Conservation (phyloP, 2,329 filamentous ascomycete genomes). For the Sarocladium oryzae region DNA sequence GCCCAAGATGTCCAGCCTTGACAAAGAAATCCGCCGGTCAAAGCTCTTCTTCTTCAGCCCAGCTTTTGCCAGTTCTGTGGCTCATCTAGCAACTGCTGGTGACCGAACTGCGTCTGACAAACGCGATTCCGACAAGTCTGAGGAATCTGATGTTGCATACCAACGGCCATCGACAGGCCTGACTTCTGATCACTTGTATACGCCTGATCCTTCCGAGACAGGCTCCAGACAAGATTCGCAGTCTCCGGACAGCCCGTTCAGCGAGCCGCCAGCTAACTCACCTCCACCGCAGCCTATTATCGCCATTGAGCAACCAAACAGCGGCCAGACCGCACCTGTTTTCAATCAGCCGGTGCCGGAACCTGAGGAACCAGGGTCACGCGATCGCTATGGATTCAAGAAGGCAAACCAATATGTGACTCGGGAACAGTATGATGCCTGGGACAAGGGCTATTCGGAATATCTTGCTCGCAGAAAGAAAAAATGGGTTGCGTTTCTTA, state of each 20-base stretch:
- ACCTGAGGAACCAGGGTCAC: slow-evolving; percentile 42
- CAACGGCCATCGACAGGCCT: not conserved
- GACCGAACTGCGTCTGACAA: slow-evolving; percentile 24
- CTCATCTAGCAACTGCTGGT: slow-evolving; percentile 23
- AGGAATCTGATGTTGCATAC: slow-evolving; percentile 25
- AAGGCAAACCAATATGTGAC: slow-evolving; percentile 78
- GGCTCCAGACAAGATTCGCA: not conserved
- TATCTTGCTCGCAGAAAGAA: slow-evolving; percentile 67
- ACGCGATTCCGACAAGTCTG: slow-evolving; percentile 45
- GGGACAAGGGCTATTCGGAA: slow-evolving; percentile 68
- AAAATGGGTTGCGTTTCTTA: slow-evolving; percentile 78
- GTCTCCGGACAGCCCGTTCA: not conserved
- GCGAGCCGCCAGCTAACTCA: slow-evolving; percentile 11
- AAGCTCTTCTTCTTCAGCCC: slow-evolving; percentile 33
- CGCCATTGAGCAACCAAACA: slow-evolving; percentile 16
- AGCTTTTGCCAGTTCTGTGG: slow-evolving; percentile 33
- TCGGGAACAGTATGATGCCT: slow-evolving; percentile 70
- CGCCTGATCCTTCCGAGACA: not conserved
- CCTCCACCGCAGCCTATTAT: slow-evolving; percentile 20
- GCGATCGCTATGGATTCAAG: slow-evolving; percentile 88
- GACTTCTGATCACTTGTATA: not conserved
- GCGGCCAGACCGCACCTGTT: not conserved
- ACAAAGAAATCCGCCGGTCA: slow-evolving; percentile 32
- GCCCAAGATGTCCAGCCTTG: slow-evolving; percentile 22
- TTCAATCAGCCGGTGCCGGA: slow-evolving; percentile 16